Evolutionary conservation across 2,329 filamentous ascomycete species (phyloP), one percentile per base, ranked within the genome.

Genomic region (Neonectria ditissima): DNA sequence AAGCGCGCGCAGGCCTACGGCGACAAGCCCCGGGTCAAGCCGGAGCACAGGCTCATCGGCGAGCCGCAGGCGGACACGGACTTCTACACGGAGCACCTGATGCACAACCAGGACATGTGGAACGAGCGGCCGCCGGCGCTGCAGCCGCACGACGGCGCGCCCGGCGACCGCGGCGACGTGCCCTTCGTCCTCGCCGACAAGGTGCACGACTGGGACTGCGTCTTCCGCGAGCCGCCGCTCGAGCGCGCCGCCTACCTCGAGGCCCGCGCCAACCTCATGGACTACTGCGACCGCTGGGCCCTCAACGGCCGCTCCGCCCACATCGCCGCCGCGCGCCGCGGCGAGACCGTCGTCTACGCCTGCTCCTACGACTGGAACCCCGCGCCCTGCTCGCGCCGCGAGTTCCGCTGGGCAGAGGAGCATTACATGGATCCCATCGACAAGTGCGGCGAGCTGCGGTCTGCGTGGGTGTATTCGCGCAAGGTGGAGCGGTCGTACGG

Each of bases 241-340:
- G n/a, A 55, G 2, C 34, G 26, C 6, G 11, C 16, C 2, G 51
- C 28, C 16, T 64, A 64, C 55, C 3, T 24, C 10, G n/a, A 41
- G 5, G 62, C 62, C 13, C 52, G 52, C 13, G 4, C 10, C 8
- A 54, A 50, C 32, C 57, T 64, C 18, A 20, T 53, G 28, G 41
- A 34, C 16, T 64, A 57, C 52, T 64, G 62, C 41, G n/a, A 18
- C 10, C 34, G 18, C 13, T 64, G 53, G 45, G n/a, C n/a, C n/a
- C n/a, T n/a, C 34, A 20, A 5, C 9, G 61, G 3, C 45, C 57
- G 11, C 2, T 54, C 41, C 2, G 57, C 32, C 1, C 62, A 64
- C 52, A 61, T 64, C 41, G 41, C 57, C n/a, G 39, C 39, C 6
- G 62, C 62, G 4, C 60, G 60, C 16, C 39, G 41, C 9, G 62